Conservation (phyloP, 352 stramenopile genomes). For the Globisporangium nodosum region DNA sequence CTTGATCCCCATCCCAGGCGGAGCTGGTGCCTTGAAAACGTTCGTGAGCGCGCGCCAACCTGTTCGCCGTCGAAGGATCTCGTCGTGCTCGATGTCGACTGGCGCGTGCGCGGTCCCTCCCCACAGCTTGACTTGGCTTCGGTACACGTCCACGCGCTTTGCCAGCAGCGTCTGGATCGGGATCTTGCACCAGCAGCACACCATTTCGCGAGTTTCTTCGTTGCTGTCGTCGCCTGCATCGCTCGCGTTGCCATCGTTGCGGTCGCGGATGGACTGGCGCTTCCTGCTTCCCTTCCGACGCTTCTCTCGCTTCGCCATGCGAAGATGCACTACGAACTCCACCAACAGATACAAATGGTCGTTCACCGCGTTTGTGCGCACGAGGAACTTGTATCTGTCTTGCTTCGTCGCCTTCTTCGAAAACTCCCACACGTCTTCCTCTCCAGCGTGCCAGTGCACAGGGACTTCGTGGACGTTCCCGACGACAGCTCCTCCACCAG, state of each 20-base stretch:
- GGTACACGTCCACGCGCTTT: constrained; percentile 38
- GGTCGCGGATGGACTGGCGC: background rate
- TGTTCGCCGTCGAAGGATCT: constrained; percentile 56
- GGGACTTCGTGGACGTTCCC: constrained; percentile 78
- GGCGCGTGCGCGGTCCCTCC: constrained; percentile 57
- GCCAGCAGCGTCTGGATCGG: constrained; percentile 47
- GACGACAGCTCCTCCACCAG: constrained; percentile 35
- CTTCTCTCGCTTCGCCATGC: constrained; percentile 23
- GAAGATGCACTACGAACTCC: constrained; percentile 70
- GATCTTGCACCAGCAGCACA: constrained; percentile 77
- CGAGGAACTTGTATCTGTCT: constrained; percentile 80
- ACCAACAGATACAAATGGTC: constrained; percentile 62
- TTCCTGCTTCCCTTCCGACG: constrained; percentile 11
- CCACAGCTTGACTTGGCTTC: constrained; percentile 51
- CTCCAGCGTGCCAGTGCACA: constrained; percentile 56
- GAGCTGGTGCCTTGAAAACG: constrained; percentile 46
- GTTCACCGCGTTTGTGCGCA: constrained; percentile 66
- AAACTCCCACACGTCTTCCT: constrained; percentile 83
- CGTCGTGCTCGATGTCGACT: constrained; percentile 69
- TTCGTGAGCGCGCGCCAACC: constrained; percentile 72
- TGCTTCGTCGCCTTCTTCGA: constrained; percentile 70
- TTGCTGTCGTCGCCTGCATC: constrained; percentile 3
- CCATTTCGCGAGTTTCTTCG: constrained; percentile 47
- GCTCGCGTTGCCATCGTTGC: constrained; percentile 2
- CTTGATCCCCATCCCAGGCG: constrained; percentile 61